These are phyloP conservation scores for Sclerospora graminicola DNA, from an alignment of 352 stramenopile genomes.

Conservation along the genomic window DNA sequence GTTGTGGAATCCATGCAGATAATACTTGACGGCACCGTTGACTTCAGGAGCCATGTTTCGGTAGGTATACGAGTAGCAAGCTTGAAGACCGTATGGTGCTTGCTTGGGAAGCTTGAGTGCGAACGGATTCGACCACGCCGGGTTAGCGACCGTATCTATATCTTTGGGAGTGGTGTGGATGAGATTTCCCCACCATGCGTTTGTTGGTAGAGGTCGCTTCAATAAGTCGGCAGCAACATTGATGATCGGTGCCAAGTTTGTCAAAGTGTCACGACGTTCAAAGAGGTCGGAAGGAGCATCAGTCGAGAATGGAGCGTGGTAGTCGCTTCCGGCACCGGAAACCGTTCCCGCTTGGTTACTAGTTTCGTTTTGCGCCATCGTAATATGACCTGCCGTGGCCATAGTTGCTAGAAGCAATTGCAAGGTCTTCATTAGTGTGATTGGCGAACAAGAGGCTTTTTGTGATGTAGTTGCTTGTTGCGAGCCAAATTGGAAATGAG, in stretches of 20 bases:
- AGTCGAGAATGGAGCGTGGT: conserved; percentile 40
- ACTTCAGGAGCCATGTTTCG: conserved; percentile 33
- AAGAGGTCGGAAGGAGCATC: conserved; percentile 41
- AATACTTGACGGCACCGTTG: conserved; percentile 51
- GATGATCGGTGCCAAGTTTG: conserved; percentile 42
- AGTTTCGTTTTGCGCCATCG: conserved; percentile 11
- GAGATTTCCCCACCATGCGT: conserved; percentile 81
- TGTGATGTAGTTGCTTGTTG: conserved; percentile 1
- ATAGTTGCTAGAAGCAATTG: conserved; percentile 11
- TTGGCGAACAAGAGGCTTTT: neutral
- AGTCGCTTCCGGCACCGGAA: conserved; percentile 7
- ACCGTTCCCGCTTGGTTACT: conserved; percentile 16
- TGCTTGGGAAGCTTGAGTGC: conserved; percentile 45
- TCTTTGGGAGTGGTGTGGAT: conserved; percentile 44
- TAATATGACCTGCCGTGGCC: conserved; percentile 8
- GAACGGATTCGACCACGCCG: conserved; percentile 68
- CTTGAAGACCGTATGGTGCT: conserved; percentile 45
- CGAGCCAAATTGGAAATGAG: conserved; percentile 22
- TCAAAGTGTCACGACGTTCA: conserved; percentile 33
- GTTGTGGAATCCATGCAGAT: conserved; percentile 56
- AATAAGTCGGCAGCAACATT: conserved; percentile 46
- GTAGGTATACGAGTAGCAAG: conserved; percentile 62
- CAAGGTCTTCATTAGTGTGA: conserved; percentile 18
- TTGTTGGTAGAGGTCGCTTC: conserved; percentile 49
- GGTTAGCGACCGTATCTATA: conserved; percentile 36